These are phyloP conservation scores for Hypoxylon sp. DNA, from an alignment of 2,329 filamentous ascomycete genomes.

Conservation along the genomic window DNA sequence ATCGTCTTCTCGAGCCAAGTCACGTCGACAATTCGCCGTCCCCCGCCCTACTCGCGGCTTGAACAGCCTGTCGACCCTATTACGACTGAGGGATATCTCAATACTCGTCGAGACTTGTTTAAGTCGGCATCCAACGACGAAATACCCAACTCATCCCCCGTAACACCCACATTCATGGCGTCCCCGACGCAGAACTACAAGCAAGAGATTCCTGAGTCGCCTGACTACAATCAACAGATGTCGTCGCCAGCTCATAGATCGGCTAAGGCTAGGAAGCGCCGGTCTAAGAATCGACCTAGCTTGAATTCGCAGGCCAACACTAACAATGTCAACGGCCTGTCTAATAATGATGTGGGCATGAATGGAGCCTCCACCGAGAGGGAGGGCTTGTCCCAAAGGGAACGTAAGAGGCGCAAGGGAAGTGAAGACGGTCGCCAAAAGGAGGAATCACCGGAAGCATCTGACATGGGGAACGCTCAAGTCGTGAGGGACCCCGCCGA, in stretches of 20 bases:
- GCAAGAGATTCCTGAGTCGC: conserved; percentile 33
- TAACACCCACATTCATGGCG: conserved; percentile 5
- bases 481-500: conserved; percentile 6
- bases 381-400: background rate
- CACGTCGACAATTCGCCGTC: conserved; percentile 15
- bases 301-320: background rate
- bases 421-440: conserved; percentile 36
- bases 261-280: conserved; percentile 49
- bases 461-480: conserved; percentile 31
- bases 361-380: conserved; percentile 10
- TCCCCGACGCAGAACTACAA: background rate
- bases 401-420: conserved; percentile 30
- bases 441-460: conserved; percentile 31
- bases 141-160: conserved; percentile 5
- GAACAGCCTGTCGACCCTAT: background rate
- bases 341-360: background rate
- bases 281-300: conserved; percentile 55
- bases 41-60: background rate
- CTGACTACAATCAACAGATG: conserved; percentile 18
- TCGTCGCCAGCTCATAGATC: conserved; percentile 13
- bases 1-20: conserved; percentile 43
- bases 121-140: background rate
- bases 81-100: background rate
- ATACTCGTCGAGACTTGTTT: background rate
- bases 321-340: conserved; percentile 13